Conservation (phyloP, 441 rosid species). For the Pelargonium fulgidum region DNA sequence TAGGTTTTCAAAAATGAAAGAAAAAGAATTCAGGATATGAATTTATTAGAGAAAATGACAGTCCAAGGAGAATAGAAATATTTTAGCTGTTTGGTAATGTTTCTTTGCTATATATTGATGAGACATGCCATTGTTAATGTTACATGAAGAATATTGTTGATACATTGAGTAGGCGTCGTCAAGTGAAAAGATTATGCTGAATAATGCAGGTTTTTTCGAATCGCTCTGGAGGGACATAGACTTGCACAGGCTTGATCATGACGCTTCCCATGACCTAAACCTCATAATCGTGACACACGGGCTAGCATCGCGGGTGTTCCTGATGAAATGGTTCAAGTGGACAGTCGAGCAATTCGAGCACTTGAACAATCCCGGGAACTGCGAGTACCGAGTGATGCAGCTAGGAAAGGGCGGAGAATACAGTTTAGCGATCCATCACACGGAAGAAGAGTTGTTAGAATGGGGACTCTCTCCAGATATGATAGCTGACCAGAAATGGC, state of each 20-base stretch:
- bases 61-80: no score
- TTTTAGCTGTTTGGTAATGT: no score
- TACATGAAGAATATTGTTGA: no score
- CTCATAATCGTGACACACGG: constrained; percentile 81
- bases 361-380: constrained; percentile 62
- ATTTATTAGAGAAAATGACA: no score
- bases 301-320: constrained; percentile 74
- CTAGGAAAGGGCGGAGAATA: constrained; percentile 75
- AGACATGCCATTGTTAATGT: no score
- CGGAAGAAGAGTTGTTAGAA: constrained; percentile 58
- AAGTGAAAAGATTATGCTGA: background rate
- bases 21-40: no score
- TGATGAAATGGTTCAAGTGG: constrained; percentile 99
- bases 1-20: no score
- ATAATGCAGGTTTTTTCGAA: constrained; percentile 69
- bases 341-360: constrained; percentile 78
- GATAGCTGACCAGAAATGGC: constrained; percentile 80
- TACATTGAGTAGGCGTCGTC: background rate
- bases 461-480: constrained; percentile 86
- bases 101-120: no score
- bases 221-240: constrained; percentile 96
- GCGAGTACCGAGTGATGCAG: constrained; percentile 75
- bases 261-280: constrained; percentile 63
- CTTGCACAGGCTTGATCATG: constrained; percentile 59
- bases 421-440: constrained; percentile 78